A percentile compares a stretch with the other conserved stretches of the same genome.
Conservation (phyloP, 164 flowering plant species). For the Vitis riparia region DNA sequence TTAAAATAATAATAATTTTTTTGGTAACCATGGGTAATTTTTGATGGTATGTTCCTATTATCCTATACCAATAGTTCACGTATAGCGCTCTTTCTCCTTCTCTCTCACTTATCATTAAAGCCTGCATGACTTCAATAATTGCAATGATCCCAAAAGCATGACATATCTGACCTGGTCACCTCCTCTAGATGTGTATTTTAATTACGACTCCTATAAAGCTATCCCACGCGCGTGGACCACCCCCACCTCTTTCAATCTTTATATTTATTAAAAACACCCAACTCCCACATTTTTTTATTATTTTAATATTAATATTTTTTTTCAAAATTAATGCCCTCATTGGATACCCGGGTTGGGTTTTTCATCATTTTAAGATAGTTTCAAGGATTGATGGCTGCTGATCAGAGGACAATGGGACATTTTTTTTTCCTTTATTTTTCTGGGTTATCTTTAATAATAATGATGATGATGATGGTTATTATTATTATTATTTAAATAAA, state of each 20-base stretch:
- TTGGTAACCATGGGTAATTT: too few species aligned
- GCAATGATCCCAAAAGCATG: conserved; percentile 88
- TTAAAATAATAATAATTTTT: too few species aligned
- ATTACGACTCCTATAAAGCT: conserved; percentile 14
- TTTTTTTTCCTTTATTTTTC: too few species aligned
- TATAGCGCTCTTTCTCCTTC: conserved; percentile 11
- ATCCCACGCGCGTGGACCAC: conserved; percentile 31
- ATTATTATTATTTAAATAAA: conserved; percentile 1
- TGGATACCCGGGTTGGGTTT: conserved; percentile 16
- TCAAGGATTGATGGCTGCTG: conserved; percentile 1
- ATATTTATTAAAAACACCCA: not conserved
- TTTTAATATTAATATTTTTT: not conserved
- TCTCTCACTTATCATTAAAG: conserved; percentile 51
- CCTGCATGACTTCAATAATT: conserved; percentile 83
- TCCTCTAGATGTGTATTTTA: conserved; percentile 30
- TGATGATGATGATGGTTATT: not conserved
- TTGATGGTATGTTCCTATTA: too few species aligned
- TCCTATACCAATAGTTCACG: conserved; percentile 16
- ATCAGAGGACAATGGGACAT: too few species aligned
- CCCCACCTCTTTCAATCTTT: not conserved
- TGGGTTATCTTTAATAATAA: too few species aligned
- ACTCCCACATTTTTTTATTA: not conserved
- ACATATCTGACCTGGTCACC: conserved; percentile 56
- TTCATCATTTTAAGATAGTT: not conserved
- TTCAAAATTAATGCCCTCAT: not conserved